Conservation (phyloP, 129 eudicot species). For the Scalesia atractyloides region DNA sequence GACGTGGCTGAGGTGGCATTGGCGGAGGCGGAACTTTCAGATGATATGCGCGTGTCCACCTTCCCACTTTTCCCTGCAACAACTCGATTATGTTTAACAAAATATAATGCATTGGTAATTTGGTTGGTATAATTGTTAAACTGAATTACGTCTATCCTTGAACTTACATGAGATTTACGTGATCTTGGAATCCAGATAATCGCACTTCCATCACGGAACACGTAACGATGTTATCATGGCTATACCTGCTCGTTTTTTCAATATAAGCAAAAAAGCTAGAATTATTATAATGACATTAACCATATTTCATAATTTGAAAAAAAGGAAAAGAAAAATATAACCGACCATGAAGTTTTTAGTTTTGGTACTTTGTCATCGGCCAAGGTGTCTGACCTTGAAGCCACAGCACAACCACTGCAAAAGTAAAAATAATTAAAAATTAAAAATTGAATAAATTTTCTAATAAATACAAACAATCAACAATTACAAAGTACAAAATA, state of each 20-base stretch:
- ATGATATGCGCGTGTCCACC: slow-evolving; percentile 91
- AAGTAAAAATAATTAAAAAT: slow-evolving; percentile 1
- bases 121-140: too few species aligned
- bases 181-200: slow-evolving; percentile 88
- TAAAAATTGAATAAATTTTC: slow-evolving; percentile 12
- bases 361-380: slow-evolving; percentile 72
- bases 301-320: neutral
- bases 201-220: slow-evolving; percentile 99
- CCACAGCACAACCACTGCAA: slow-evolving; percentile 90
- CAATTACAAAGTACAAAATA: slow-evolving; percentile 15
- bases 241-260: slow-evolving; percentile 50
- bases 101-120: too few species aligned
- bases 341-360: slow-evolving; percentile 78
- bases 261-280: slow-evolving; percentile 14
- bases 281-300: neutral
- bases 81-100: too few species aligned
- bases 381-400: slow-evolving; percentile 61
- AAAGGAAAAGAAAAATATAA: neutral
- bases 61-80: slow-evolving; percentile 79
- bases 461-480: neutral
- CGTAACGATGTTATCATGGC: slow-evolving; percentile 90
- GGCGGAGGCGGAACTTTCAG: slow-evolving; percentile 99
- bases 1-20: slow-evolving; percentile 95
- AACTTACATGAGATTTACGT: slow-evolving; percentile 86
- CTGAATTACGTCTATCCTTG: neutral